phyloP scores from a whole-genome alignment of 1,284 basidiomycete species.

The Omphalotus olearius region DNA sequence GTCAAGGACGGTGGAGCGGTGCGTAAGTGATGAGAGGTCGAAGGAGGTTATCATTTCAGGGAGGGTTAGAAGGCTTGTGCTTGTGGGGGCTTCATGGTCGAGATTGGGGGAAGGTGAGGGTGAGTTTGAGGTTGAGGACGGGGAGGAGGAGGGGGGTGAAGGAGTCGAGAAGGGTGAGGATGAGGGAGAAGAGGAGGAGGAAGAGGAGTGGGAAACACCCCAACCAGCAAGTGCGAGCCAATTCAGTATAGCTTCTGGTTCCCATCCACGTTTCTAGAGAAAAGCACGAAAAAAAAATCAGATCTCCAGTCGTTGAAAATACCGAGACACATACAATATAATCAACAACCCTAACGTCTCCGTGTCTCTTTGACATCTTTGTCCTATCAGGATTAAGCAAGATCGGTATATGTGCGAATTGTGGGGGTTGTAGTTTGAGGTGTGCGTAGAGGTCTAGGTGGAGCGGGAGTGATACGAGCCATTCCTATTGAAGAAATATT shows the following conservation, averaged over 20 bases:
- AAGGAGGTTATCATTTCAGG: constrained; percentile 66
- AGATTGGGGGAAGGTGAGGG: constrained; percentile 16
- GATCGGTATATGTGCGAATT: constrained; percentile 90
- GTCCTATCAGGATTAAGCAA: constrained; percentile 87
- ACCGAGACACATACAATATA: constrained; percentile 64
- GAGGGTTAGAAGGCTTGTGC: constrained; percentile 62
- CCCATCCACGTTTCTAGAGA: constrained; percentile 74
- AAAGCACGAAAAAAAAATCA: constrained; percentile 1
- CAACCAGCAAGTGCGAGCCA: constrained; percentile 94
- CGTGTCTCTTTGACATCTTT: constrained; percentile 93
- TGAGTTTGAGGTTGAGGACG: constrained; percentile 3
- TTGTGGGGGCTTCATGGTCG: constrained; percentile 48
- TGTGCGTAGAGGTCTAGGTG: constrained; percentile 89
- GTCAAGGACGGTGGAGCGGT: constrained; percentile 72
- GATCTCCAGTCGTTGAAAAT: constrained; percentile 25
- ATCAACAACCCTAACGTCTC: constrained; percentile 83
- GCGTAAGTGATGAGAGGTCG: constrained; percentile 66
- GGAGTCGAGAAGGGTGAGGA: constrained; percentile 15
- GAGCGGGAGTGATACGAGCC: constrained; percentile 92
- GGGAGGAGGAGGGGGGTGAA: not conserved
- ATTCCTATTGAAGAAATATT: constrained; percentile 49
- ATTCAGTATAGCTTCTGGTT: constrained; percentile 87
- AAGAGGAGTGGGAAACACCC: constrained; percentile 44
- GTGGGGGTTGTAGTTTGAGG: constrained; percentile 68
- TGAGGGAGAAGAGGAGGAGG: constrained; percentile 15